Evolutionary conservation across 2,329 filamentous ascomycete species (phyloP).

Genomic region (Keithomyces neogunnii): DNA sequence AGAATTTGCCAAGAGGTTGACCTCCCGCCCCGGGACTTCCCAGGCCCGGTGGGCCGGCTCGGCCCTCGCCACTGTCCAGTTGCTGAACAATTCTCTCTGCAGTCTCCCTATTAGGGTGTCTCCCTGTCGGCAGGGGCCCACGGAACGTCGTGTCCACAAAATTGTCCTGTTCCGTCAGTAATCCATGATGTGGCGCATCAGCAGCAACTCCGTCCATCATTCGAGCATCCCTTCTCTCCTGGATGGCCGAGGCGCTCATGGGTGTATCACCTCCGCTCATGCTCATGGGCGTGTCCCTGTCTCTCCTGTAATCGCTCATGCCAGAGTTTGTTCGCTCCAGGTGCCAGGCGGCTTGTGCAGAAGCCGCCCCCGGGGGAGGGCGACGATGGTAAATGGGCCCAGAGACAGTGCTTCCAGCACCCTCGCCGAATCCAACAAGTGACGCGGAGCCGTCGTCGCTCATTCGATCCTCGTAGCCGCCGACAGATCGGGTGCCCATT

Average conservation of each 20-base stretch:
- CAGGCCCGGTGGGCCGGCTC: conserved; percentile 27
- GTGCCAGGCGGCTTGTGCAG: conserved; percentile 29
- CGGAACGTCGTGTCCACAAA: conserved; percentile 59
- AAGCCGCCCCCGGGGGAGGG: conserved; percentile 32
- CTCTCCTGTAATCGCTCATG: conserved; percentile 36
- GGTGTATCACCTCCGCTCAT: conserved; percentile 31
- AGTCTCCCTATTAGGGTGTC: conserved; percentile 36
- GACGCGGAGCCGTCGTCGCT: conserved; percentile 79
- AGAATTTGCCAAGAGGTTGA: conserved; percentile 47
- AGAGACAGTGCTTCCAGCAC: conserved; percentile 75
- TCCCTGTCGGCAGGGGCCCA: conserved; percentile 40
- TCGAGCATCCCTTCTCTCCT: conserved; percentile 50
- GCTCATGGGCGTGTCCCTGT: conserved; percentile 23
- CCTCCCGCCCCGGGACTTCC: conserved; percentile 35
- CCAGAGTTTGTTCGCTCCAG: conserved; percentile 45
- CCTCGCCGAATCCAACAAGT: conserved; percentile 87
- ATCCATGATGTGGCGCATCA: conserved; percentile 41
- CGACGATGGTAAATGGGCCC: conserved; percentile 62
- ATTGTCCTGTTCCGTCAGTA: conserved; percentile 40
- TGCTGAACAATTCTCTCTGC: conserved; percentile 57
- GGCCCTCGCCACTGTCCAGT: conserved; percentile 42
- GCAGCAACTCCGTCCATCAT: conserved; percentile 59
- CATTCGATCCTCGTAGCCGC: conserved; percentile 60
- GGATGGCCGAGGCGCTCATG: conserved; percentile 35
- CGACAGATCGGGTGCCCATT: conserved; percentile 36